phyloP scores from a whole-genome alignment of 441 rosid genomes.

The Melastoma candidum region DNA sequence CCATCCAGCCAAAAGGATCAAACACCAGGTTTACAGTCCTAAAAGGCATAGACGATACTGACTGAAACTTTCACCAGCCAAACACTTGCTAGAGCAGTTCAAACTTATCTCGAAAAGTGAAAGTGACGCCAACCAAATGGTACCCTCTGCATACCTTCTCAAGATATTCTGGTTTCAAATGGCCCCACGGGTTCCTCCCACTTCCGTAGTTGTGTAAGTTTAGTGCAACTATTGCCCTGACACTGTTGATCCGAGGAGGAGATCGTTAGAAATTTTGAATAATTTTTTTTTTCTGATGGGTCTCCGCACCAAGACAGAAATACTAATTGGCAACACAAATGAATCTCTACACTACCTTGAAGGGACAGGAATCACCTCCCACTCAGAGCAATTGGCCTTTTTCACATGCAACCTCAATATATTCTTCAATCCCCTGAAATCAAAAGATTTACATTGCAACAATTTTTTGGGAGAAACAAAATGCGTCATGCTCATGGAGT shows the following conservation, averaged over 20 bases:
- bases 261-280: no score
- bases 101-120: no score
- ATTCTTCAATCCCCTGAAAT: slow-evolving; percentile 74
- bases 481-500: no score
- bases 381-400: slow-evolving; percentile 66
- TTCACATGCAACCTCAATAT: slow-evolving; percentile 63
- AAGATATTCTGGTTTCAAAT: slow-evolving; percentile 63
- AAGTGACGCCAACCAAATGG: slow-evolving; percentile 1
- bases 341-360: slow-evolving; percentile 46
- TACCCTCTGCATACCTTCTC: slow-evolving; percentile 48
- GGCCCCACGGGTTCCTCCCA: slow-evolving; percentile 97
- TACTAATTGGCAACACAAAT: slow-evolving; percentile 2
- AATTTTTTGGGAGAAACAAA: no score
- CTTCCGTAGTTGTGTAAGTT: slow-evolving; percentile 89
- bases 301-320: no score
- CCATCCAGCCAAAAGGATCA: no score
- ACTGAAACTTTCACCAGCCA: no score
- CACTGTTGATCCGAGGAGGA: slow-evolving; percentile 30
- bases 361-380: slow-evolving; percentile 86
- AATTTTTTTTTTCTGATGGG: no score
- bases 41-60: no score
- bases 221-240: slow-evolving; percentile 86
- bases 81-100: no score
- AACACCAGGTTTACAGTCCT: no score
- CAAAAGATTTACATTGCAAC: background rate